These are phyloP conservation scores for Tolypocladium paradoxum DNA, from an alignment of 2,329 filamentous ascomycete species.

Conservation along the genomic window DNA sequence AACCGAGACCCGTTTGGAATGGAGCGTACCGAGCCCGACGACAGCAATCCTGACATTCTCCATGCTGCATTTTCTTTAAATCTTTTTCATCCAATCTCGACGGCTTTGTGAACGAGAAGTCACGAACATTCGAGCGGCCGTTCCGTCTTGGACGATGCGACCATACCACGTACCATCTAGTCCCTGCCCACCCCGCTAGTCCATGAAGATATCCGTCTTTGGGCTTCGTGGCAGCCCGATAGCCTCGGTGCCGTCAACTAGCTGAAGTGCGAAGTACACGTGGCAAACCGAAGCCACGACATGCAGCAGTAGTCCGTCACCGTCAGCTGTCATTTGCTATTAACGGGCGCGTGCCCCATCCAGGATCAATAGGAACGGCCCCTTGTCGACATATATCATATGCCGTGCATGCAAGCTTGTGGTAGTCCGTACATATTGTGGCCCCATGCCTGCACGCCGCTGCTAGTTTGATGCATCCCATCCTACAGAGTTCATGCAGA, in stretches of 20 bases:
- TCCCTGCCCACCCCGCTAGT: background rate
- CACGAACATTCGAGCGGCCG: background rate
- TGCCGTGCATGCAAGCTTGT: background rate
- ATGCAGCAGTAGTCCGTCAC: background rate
- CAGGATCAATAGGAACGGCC: background rate
- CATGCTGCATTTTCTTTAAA: background rate
- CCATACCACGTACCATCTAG: background rate
- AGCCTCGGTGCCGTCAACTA: background rate
- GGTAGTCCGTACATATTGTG: background rate
- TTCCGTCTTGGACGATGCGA: background rate
- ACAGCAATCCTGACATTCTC: constrained; percentile 10
- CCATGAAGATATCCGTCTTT: background rate
- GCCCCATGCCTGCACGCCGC: background rate
- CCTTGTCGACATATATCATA: background rate
- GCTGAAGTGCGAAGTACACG: background rate
- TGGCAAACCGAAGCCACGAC: background rate
- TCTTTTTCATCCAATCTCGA: background rate
- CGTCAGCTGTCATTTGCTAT: background rate
- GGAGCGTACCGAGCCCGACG: constrained; percentile 15
- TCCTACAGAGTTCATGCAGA: background rate
- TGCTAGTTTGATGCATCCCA: background rate
- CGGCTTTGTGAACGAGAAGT: background rate
- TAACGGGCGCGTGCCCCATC: background rate
- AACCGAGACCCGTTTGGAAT: background rate
- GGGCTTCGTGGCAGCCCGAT: background rate